These are phyloP conservation scores for Daldinia vernicosa DNA, from an alignment of 495 filamentous ascomycete species.

Conservation along the genomic window DNA sequence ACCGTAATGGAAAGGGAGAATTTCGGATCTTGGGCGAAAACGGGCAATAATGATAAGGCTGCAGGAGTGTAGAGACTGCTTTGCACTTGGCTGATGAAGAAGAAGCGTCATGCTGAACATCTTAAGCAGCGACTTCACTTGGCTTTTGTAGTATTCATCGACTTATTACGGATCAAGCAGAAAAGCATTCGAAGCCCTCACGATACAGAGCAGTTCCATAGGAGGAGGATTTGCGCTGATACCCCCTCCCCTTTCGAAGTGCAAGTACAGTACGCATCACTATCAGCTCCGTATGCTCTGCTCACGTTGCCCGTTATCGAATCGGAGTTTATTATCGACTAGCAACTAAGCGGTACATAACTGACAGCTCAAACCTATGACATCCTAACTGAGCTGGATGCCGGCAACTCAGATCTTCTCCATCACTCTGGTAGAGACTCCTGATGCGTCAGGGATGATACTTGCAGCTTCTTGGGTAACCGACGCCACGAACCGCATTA, in stretches of 20 bases:
- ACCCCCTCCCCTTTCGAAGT: constrained; percentile 29
- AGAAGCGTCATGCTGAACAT: constrained; percentile 36
- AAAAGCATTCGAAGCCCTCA: constrained; percentile 24
- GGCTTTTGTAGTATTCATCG: constrained; percentile 44
- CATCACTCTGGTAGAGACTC: constrained; percentile 30
- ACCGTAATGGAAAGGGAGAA: constrained; percentile 22
- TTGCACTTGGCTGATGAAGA: constrained; percentile 38
- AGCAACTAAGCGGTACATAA: constrained; percentile 36
- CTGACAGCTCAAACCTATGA: constrained; percentile 48
- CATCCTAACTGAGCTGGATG: constrained; percentile 48
- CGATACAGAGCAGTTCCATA: constrained; percentile 22
- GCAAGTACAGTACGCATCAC: constrained; percentile 30
- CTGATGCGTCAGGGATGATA: constrained; percentile 34
- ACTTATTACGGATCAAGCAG: constrained; percentile 22
- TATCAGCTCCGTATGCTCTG: constrained; percentile 32
- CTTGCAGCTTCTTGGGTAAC: constrained; percentile 38
- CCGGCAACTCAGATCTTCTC: constrained; percentile 38
- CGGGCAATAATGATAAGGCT: constrained; percentile 35
- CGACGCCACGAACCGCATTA: constrained; percentile 37
- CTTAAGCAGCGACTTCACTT: constrained; percentile 35
- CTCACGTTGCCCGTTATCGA: constrained; percentile 35
- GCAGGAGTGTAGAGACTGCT: constrained; percentile 37
- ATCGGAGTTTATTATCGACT: constrained; percentile 46
- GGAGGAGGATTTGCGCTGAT: constrained; percentile 25
- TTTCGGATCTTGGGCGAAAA: constrained; percentile 23